phyloP scores from a whole-genome alignment of 2,329 filamentous ascomycete species.

The Cladosporium sp. region DNA sequence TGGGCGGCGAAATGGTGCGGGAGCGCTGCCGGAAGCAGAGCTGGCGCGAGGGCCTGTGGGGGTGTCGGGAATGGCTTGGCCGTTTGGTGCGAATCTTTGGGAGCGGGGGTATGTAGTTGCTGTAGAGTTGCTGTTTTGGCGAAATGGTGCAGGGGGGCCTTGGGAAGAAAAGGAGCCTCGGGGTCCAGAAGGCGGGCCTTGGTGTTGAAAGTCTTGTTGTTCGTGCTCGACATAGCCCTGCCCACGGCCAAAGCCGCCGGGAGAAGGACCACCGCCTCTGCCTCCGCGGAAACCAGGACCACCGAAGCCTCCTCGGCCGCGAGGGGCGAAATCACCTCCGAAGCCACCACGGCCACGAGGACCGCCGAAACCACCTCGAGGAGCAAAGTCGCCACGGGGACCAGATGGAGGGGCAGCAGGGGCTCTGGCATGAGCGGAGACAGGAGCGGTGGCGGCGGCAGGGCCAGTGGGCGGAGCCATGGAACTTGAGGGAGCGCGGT shows the following conservation, averaged over 20 bases:
- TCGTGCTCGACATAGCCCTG: slow-evolving; percentile 13
- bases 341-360: slow-evolving; percentile 38
- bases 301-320: slow-evolving; percentile 28
- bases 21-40: slow-evolving; percentile 19
- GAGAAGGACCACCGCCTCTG: slow-evolving; percentile 21
- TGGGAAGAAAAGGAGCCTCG: slow-evolving; percentile 26
- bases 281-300: slow-evolving; percentile 30
- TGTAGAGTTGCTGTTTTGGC: slow-evolving; percentile 40
- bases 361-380: slow-evolving; percentile 32
- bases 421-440: slow-evolving; percentile 21
- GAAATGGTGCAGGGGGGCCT: slow-evolving; percentile 32
- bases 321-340: slow-evolving; percentile 24
- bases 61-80: slow-evolving; percentile 26
- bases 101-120: slow-evolving; percentile 45
- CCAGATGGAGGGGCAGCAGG: slow-evolving; percentile 27
- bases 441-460: slow-evolving; percentile 19
- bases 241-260: slow-evolving; percentile 12
- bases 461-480: slow-evolving; percentile 32
- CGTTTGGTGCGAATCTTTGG: slow-evolving; percentile 38
- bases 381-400: slow-evolving; percentile 28
- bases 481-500: slow-evolving; percentile 18
- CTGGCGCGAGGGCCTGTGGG: slow-evolving; percentile 13
- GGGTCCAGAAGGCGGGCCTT: slow-evolving; percentile 30
- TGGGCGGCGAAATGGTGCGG: slow-evolving; percentile 23
- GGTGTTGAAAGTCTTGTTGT: slow-evolving; percentile 11